Base-by-base conservation (phyloP, 352 stramenopile genomes). In the Phytophthora quininea region DNA sequence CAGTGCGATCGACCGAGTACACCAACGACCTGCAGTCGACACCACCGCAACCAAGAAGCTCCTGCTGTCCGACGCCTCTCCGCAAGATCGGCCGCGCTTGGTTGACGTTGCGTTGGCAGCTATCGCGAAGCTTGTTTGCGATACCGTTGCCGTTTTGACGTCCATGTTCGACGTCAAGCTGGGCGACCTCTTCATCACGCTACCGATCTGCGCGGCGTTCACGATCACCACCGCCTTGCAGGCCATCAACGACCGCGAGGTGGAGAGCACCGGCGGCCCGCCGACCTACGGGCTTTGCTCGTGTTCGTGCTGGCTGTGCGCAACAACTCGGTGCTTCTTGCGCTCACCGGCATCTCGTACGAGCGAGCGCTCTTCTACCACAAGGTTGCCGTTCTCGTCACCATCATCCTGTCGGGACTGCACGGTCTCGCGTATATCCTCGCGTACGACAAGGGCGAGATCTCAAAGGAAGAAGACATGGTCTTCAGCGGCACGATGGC, bases 291-390 rank as follows among this genome's bases (percentile, higher is more conserved):
- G 67, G 8, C 64, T 89, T 45, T 80, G 14, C 4, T 84, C 27
- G 66, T 79, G 3, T 84, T 87, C 54, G 58, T 73, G 5, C 54
- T 89, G 0, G 64, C 76, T 0, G 63, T 89, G 4, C 75, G 80
- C 42, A 85, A 86, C 73, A 87, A 89, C 51, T 76, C 72, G 30
- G 58, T 77, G 30, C 67, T 89, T n/a, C 57, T 84, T n/a, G 35
- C 49, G 5, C 29, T 76, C 33, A 86, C 76, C 3, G 80, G 77
- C 1, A 66, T 89, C 15, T 73, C 80, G 2, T 89, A 82, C 54
- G 80, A 89, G 43, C 77, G 80, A 3, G 73, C 61, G 49, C 48
- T 89, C 15, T 71, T 84, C 15, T 87, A 87, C 64, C 80, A 87
- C 69, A 85, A 82, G 48, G 37, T 82, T 6, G 72, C 75, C 0